These are phyloP conservation scores for Trichoderma brevicompactum DNA, from an alignment of 2,329 filamentous ascomycete genomes.

Conservation along the genomic window DNA sequence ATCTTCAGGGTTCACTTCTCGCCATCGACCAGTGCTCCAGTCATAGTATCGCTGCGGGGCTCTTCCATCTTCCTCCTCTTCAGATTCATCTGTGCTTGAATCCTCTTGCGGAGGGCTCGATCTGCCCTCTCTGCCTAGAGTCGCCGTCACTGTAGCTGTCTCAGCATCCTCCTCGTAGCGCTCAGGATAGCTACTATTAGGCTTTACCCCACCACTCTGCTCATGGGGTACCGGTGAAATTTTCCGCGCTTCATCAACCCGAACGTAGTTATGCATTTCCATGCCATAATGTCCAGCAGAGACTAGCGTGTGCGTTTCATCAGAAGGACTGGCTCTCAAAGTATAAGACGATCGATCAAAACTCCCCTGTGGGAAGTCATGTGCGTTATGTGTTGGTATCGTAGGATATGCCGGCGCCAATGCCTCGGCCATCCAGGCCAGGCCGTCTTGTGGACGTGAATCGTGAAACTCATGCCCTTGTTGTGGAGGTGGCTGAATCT, in stretches of 20 bases:
- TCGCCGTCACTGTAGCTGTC: conserved; percentile 22
- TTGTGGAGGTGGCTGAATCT: conserved; percentile 1
- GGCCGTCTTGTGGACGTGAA: not conserved
- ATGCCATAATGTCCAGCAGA: not conserved
- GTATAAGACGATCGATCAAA: conserved; percentile 21
- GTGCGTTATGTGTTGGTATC: not conserved
- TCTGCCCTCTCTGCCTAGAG: conserved; percentile 17
- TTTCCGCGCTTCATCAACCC: not conserved
- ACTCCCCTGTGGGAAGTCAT: not conserved
- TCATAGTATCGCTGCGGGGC: conserved; percentile 6
- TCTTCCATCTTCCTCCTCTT: not conserved
- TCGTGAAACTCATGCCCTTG: not conserved
- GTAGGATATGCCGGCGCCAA: conserved; percentile 11
- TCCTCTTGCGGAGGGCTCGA: conserved; percentile 14
- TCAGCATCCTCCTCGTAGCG: conserved; percentile 23
- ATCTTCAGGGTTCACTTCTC: conserved; percentile 1
- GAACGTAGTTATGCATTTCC: not conserved
- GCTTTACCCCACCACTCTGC: not conserved
- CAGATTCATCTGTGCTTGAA: conserved; percentile 16
- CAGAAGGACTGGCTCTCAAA: conserved; percentile 11
- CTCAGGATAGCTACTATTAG: not conserved
- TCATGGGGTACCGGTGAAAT: not conserved
- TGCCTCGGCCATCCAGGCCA: conserved; percentile 15
- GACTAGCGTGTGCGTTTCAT: conserved; percentile 1
- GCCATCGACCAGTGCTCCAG: not conserved